Percentiles rank a stretch among this genome's conserved stretches.
phyloP scores from a whole-genome alignment of 2,329 filamentous ascomycete species.

The Fusarium pininemorale region DNA sequence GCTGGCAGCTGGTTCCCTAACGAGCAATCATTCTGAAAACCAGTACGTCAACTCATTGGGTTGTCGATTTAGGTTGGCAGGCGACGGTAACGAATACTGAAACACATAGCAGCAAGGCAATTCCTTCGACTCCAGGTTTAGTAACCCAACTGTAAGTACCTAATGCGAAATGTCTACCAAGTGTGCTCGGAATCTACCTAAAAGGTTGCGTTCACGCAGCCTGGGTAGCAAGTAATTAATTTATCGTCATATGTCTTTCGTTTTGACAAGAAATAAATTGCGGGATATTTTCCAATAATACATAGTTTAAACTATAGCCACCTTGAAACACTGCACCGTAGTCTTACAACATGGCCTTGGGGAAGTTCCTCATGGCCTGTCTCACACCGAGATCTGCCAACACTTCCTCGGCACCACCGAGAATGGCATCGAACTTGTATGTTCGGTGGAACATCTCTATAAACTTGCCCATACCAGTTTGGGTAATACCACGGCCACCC shows the following conservation, averaged over 20 bases:
- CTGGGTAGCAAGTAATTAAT: background rate
- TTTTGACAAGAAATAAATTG: background rate
- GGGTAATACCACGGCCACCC: slow-evolving; percentile 81
- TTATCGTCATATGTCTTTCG: background rate
- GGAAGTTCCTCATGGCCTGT: slow-evolving; percentile 85
- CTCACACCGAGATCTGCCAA: slow-evolving; percentile 82
- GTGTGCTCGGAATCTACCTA: background rate
- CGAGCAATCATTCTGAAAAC: background rate
- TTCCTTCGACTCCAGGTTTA: no score
- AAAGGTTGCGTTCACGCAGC: background rate
- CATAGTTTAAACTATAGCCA: background rate
- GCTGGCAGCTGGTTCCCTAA: background rate
- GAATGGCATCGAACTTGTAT: slow-evolving; percentile 82
- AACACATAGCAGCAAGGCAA: background rate
- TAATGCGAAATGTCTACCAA: no score
- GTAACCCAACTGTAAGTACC: background rate
- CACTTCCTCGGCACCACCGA: slow-evolving; percentile 86
- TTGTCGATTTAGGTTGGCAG: background rate
- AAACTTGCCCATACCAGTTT: slow-evolving; percentile 82
- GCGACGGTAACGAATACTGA: background rate
- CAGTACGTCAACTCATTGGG: background rate
- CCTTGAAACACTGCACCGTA: background rate
- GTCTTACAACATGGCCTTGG: slow-evolving; percentile 79
- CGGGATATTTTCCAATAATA: background rate
- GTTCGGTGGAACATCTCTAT: slow-evolving; percentile 87